Evolutionary conservation across 305 asterid species (phyloP), one percentile per base, ranked within the genome.

Genomic region (Salvia sclarea): DNA sequence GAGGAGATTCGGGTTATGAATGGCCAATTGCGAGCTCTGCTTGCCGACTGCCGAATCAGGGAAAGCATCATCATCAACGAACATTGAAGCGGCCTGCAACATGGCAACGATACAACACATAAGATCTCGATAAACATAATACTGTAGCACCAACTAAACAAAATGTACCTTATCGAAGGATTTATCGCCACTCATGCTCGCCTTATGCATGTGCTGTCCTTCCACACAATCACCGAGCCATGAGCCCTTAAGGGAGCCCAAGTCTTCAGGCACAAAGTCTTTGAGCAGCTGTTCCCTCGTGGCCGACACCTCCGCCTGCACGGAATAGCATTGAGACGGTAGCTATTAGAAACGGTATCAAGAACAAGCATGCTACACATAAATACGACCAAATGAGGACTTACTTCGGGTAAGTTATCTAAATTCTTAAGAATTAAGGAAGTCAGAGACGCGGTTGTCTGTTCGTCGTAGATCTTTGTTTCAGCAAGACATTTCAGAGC

Each of bases 201-300:
- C 61, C 35, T 70, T 74, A 71, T 70, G 60, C 60, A 25, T 53
- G 38, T 53, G 70, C 58, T 62, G 78, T 45, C 76, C 81, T 67
- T 70, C 76, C 1, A 71, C 58, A 71, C 76, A 59, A 73, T 82
- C 89, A 5, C 66, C 57, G 64, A 83, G 81, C 70, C 82, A 78
- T 45, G 85, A 78, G 40, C 88, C 79, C 68, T 84, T 88, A 30
- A 83, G 45, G 64, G 92, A 76, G 66, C 88, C 82, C 58, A 74
- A 80, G 49, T 87, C 94, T 62, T 92, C 97, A 0, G 96, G 94
- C 64, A 74, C 69, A 74, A 95, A 95, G 38, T 90, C 85, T 75
- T 70, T 76, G 52, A 86, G 84, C 88, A 95, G 78, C 79, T 84
- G 88, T 48, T 86, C 85, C 75, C 74, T 83, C 57, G 77, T 73